Evolutionary conservation across 768 basidiomycete genomes (phyloP), one percentile per base, ranked within the genome.

Genomic region (Cyathus striatus): DNA sequence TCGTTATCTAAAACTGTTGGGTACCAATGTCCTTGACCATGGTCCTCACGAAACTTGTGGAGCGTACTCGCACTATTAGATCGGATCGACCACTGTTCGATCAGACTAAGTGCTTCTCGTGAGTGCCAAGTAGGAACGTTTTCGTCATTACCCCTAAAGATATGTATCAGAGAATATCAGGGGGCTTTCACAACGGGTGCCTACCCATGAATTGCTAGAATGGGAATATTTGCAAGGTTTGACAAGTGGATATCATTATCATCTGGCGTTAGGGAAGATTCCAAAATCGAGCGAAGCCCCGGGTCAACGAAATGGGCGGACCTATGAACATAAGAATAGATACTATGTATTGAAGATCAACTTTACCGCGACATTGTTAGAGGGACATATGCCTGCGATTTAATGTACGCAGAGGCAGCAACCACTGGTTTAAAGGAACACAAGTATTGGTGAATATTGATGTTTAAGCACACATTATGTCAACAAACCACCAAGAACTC

Each of bases 51-150:
- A 48, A 76, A 76, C 14, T 82, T 86, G 42, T 3, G 16, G 20
- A 38, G 3, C 3, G 30, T 32, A 16, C 7, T 84, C 86, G 61
- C 72, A 17, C 76, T 66, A 43, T 83, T 72, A 13, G 73, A 70
- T 5, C 69, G 54, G 1, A 69, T 58, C 39, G 72, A 65, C 79
- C 81, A 86, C 2, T 77, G 66, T 47, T 74, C 72, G 22, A 93
- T 48, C 14, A 80, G 61, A 20, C 72, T 68, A 3, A 86, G 68
- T 9, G 76, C 66, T 56, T 84, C 81, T 17, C 92, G 75, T 2
- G 81, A 78, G 50, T 95, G 91, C 79, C 90, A 89, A 0, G 81
- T 76, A 1, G 92, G 90, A 3, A 96, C 93, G 47, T 96, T 94
- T 27, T 82, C 78, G 55, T 96, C 93, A 26, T 69, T 68, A 2